Conservation (phyloP, 495 filamentous ascomycete genomes). For the Penicillium maclennaniae region DNA sequence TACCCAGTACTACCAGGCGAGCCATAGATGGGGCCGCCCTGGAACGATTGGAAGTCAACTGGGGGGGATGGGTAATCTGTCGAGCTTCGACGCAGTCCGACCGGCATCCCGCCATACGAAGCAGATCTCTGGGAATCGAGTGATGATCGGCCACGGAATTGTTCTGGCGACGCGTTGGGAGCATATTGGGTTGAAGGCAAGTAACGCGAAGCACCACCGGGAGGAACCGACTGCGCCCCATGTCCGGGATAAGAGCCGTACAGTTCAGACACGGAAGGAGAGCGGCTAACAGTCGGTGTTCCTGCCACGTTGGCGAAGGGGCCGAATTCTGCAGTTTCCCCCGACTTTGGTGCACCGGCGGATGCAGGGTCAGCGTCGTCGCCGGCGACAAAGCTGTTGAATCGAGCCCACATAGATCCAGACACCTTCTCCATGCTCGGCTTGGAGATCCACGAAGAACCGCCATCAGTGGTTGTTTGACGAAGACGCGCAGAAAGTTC, state of each 20-base stretch:
- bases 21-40: constrained; percentile 28
- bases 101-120: constrained; percentile 26
- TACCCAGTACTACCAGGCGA: constrained; percentile 38
- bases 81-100: constrained; percentile 38
- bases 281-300: constrained; percentile 79
- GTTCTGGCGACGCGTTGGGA: constrained; percentile 47
- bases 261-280: constrained; percentile 70
- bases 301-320: constrained; percentile 79
- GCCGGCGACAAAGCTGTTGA: constrained; percentile 92
- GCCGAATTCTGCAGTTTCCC: constrained; percentile 54
- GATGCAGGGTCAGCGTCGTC: constrained; percentile 69
- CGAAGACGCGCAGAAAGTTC: constrained; percentile 78
- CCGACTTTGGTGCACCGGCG: constrained; percentile 54
- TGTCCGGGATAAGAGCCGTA: constrained; percentile 57
- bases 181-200: constrained; percentile 53
- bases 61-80: constrained; percentile 35
- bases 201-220: constrained; percentile 56
- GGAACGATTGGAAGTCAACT: constrained; percentile 33
- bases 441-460: constrained; percentile 79
- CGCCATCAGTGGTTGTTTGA: constrained; percentile 72
- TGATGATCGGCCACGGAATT: constrained; percentile 40
- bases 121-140: constrained; percentile 46
- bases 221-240: constrained; percentile 33
- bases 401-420: constrained; percentile 77
- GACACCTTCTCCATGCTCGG: constrained; percentile 94